A percentile compares a stretch with the other conserved stretches of the same genome.
phyloP scores from a whole-genome alignment of 1,139 yeast species.

The Hyphopichia fennica region DNA sequence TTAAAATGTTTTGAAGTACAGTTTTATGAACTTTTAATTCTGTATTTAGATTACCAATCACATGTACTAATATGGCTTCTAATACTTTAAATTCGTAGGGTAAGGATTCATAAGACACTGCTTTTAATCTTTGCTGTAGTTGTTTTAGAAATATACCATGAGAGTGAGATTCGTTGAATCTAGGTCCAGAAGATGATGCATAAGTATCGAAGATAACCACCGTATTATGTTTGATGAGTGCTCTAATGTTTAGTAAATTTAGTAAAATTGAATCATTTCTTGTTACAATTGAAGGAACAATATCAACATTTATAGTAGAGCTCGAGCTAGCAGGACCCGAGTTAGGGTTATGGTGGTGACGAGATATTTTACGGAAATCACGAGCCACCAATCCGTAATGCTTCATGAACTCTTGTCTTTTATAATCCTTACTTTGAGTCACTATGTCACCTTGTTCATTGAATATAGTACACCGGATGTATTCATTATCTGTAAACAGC shows the following conservation, averaged over 20 bases:
- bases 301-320: slow-evolving; percentile 30
- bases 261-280: slow-evolving; percentile 38
- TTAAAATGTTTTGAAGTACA: slow-evolving; percentile 35
- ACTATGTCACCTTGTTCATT: slow-evolving; percentile 36
- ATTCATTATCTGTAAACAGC: slow-evolving; percentile 21
- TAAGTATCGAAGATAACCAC: slow-evolving; percentile 42
- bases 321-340: slow-evolving; percentile 9
- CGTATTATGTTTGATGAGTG: slow-evolving; percentile 39
- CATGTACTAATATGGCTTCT: slow-evolving; percentile 43
- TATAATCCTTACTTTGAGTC: slow-evolving; percentile 41
- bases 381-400: slow-evolving; percentile 37
- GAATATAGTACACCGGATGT: slow-evolving; percentile 60
- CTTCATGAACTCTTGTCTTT: slow-evolving; percentile 37
- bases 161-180: slow-evolving; percentile 37
- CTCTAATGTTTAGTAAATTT: slow-evolving; percentile 41
- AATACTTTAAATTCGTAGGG: slow-evolving; percentile 48
- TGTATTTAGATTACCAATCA: slow-evolving; percentile 36
- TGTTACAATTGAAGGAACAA: slow-evolving; percentile 45
- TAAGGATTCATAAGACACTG: slow-evolving; percentile 21
- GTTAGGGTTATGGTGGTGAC: slow-evolving; percentile 18
- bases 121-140: slow-evolving; percentile 26
- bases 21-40: slow-evolving; percentile 47
- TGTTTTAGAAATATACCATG: slow-evolving; percentile 37
- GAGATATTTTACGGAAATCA: slow-evolving; percentile 41
- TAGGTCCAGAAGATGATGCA: slow-evolving; percentile 20